Conservation (phyloP, 2,329 filamentous ascomycete species). For the Verticillium alfalfae region DNA sequence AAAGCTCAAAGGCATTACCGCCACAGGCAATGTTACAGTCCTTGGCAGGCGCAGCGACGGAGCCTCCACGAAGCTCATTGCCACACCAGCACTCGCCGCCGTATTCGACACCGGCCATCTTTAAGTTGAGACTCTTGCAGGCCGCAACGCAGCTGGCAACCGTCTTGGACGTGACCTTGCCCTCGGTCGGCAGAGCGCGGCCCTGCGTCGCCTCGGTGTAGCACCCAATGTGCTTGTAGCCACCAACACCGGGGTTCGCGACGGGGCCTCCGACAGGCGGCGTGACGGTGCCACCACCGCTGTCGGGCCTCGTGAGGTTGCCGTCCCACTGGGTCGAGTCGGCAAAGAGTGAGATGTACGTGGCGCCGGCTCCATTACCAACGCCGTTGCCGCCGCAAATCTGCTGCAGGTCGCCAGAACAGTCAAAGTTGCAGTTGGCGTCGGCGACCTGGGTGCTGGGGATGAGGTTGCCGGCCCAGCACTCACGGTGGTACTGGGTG, state of each 20-base stretch:
- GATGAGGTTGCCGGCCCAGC: conserved; percentile 46
- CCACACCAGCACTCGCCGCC: conserved; percentile 32
- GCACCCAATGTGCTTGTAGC: conserved; percentile 19
- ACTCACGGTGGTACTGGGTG: conserved; percentile 43
- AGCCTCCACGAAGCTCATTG: conserved; percentile 17
- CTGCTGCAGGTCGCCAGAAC: conserved; percentile 40
- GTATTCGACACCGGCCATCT: conserved; percentile 27
- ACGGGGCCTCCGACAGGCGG: conserved; percentile 14
- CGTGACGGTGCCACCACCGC: conserved; percentile 6
- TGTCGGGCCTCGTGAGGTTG: conserved; percentile 13
- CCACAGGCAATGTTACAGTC: conserved; percentile 28
- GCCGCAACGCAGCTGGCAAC: conserved; percentile 9
- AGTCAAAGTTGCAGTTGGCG: conserved; percentile 43
- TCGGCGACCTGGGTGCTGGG: conserved; percentile 36
- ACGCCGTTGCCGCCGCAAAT: conserved; percentile 43
- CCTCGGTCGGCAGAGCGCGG: conserved; percentile 18
- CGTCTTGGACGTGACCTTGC: not conserved
- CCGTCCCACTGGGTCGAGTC: conserved; percentile 20
- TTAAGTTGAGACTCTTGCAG: conserved; percentile 18
- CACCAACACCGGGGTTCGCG: conserved; percentile 28
- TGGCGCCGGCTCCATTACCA: conserved; percentile 19
- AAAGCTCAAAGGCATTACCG: conserved; percentile 26
- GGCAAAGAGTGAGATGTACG: conserved; percentile 43
- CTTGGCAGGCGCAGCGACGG: conserved; percentile 17
- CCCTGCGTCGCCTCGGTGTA: conserved; percentile 22